Evolutionary conservation across 2,329 filamentous ascomycete species (phyloP), one percentile per base, ranked within the genome.

Genomic region (Fusarium graminum): DNA sequence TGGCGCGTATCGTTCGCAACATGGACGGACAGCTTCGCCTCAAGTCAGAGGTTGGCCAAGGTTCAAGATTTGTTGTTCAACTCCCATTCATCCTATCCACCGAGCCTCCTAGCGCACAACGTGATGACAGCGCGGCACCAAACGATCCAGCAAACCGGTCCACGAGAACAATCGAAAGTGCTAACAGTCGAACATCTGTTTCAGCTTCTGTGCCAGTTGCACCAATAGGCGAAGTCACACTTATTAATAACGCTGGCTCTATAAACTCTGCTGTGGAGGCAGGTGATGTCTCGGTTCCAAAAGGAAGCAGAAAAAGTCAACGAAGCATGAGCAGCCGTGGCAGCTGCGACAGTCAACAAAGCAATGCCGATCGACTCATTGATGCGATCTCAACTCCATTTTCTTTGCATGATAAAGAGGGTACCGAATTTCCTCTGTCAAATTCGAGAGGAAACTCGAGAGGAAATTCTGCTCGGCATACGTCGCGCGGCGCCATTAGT

Each of bases 21-120:
- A 95, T 97, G 92, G 90, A 94, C 59, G 94, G 93, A 0, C 93
- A 97, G 72, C 78, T 97, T 29, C 88, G 92, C 3, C 80, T 97
- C 2, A 94, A 93, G 72, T 97, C 93, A 0, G 92, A 95, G 71
- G 86, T 91, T 74, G 91, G 91, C 3, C 91, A 90, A 70, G 93
- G 94, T 1, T 94, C 93, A 17, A 85, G 91, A 51, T 97, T 97
- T 66, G 88, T 93, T 19, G 87, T 97, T 25, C 87, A 92, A 65
- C 80, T 97, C 29, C 90, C 91, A 0, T 95, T 97, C 66, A 83
- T 88, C 9, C 74, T 94, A 1, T 88, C 78, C 0, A 78, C 81
- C 1, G 79, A 82, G 42, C 63, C 70, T 4, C 66, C 76, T 0
- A 51, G 65, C 9, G 36, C 58, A 7, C 69, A 53, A 4, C 70